Evolutionary conservation across 164 flowering plant species (phyloP).

Genomic region (Cinnamomum chago): DNA sequence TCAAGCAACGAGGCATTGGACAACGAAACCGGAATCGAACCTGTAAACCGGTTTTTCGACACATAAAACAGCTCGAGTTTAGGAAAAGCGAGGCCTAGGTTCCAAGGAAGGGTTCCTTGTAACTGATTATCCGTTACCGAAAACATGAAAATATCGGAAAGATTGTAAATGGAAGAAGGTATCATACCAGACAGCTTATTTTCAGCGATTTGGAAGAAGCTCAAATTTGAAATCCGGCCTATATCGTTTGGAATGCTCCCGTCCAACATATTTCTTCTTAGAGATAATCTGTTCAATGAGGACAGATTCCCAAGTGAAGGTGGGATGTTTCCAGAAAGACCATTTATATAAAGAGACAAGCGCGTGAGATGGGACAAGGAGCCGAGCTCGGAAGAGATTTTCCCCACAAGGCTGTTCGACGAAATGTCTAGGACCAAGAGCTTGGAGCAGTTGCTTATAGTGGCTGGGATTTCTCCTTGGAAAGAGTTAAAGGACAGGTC

Average conservation of each 20-base stretch:
- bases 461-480: conserved; percentile 28
- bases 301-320: conserved; percentile 3
- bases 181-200: not conserved
- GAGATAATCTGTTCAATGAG: fast-evolving
- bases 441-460: conserved; percentile 13
- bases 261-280: not conserved
- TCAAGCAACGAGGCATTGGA: conserved; percentile 2
- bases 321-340: not conserved
- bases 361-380: not conserved
- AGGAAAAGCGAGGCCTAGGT: conserved; percentile 2
- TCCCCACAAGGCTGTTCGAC: not conserved
- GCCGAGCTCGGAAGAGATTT: not conserved
- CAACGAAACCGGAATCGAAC: conserved; percentile 2
- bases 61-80: not conserved
- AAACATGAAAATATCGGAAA: not conserved
- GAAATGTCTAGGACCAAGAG: conserved; percentile 23
- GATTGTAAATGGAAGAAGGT: conserved; percentile 5
- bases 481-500: conserved; percentile 31
- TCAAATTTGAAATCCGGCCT: not conserved
- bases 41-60: not conserved
- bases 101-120: not conserved
- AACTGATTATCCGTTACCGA: not conserved
- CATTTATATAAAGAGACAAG: not conserved
- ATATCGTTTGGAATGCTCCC: not conserved
- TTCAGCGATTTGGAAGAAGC: not conserved